These are phyloP conservation scores for Hymenoscyphus infarciens DNA, from an alignment of 2,329 filamentous ascomycete species.

Conservation along the genomic window DNA sequence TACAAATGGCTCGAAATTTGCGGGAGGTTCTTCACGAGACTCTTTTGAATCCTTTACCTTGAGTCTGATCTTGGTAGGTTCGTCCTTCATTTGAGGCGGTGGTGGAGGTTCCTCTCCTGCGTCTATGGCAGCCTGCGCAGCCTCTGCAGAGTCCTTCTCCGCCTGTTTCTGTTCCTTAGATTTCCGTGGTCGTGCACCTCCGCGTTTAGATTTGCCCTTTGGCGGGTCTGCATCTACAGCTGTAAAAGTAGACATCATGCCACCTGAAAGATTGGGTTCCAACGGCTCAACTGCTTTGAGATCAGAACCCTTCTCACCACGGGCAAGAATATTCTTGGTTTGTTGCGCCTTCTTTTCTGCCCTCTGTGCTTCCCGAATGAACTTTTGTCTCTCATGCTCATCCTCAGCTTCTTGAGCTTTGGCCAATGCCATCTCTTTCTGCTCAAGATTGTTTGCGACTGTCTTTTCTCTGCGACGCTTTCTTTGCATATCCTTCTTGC, in stretches of 20 bases:
- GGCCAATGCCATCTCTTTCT: slow-evolving; percentile 78
- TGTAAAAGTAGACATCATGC: slow-evolving; percentile 79
- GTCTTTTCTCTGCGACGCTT: slow-evolving; percentile 95
- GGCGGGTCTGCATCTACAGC: slow-evolving; percentile 46
- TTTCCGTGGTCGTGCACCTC: slow-evolving; percentile 72
- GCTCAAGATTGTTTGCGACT: slow-evolving; percentile 87
- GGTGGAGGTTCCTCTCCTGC: slow-evolving; percentile 67
- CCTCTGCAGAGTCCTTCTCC: slow-evolving; percentile 79
- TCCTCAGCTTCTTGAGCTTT: slow-evolving; percentile 76
- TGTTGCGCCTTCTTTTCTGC: slow-evolving; percentile 90
- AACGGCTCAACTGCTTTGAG: slow-evolving; percentile 63
- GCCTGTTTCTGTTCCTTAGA: slow-evolving; percentile 82
- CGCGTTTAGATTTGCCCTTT: slow-evolving; percentile 48
- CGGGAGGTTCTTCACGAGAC: slow-evolving; percentile 42
- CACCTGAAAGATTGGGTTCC: slow-evolving; percentile 78
- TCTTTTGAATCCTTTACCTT: slow-evolving; percentile 51
- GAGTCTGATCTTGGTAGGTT: slow-evolving; percentile 54
- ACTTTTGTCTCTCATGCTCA: slow-evolving; percentile 75
- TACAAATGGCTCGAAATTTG: slow-evolving; percentile 52
- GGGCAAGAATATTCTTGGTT: slow-evolving; percentile 81
- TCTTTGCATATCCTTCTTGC: slow-evolving; percentile 99
- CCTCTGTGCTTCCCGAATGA: slow-evolving; percentile 80
- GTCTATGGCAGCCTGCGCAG: slow-evolving; percentile 79
- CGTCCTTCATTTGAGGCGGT: slow-evolving; percentile 35
- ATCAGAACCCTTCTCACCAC: slow-evolving; percentile 76